Percentiles rank a stretch among this genome's conserved stretches.
Evolutionary conservation across 345 rosid genomes (phyloP).

Genomic region (Cardiospermum halicacabum): DNA sequence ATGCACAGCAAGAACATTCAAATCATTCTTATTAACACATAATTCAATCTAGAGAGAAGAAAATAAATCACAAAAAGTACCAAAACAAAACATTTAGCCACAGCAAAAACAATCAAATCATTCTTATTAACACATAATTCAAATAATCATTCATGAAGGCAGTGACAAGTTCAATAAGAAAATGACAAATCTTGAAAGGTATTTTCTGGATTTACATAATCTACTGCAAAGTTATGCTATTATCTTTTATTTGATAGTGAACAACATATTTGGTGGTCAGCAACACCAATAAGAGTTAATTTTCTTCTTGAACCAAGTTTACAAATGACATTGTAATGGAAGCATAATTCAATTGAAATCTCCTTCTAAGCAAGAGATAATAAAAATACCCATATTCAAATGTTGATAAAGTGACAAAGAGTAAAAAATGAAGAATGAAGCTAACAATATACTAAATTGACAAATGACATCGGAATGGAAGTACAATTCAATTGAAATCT

Average conservation of each 20-base stretch:
- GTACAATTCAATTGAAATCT: background rate
- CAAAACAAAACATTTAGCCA: no score
- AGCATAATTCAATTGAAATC: background rate
- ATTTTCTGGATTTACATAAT: background rate
- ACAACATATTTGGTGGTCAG: background rate
- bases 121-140: no score
- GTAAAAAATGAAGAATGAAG: background rate
- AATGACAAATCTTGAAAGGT: background rate
- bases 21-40: background rate
- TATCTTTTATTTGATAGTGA: background rate
- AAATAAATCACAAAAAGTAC: background rate
- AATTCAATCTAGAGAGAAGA: background rate
- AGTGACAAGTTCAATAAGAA: background rate
- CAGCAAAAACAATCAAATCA: no score
- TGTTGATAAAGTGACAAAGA: background rate
- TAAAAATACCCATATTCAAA: background rate
- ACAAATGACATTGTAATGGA: background rate
- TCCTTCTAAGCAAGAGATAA: no score
- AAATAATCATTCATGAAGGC: no score
- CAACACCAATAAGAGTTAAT: background rate
- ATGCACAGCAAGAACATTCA: background rate
- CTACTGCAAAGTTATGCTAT: constrained; percentile 3
- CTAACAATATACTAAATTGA: background rate
- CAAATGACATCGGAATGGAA: background rate
- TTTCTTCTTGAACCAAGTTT: background rate